Evolutionary conservation across 1,284 basidiomycete species (phyloP).

Genomic region (Cutaneotrichosporon sp.): DNA sequence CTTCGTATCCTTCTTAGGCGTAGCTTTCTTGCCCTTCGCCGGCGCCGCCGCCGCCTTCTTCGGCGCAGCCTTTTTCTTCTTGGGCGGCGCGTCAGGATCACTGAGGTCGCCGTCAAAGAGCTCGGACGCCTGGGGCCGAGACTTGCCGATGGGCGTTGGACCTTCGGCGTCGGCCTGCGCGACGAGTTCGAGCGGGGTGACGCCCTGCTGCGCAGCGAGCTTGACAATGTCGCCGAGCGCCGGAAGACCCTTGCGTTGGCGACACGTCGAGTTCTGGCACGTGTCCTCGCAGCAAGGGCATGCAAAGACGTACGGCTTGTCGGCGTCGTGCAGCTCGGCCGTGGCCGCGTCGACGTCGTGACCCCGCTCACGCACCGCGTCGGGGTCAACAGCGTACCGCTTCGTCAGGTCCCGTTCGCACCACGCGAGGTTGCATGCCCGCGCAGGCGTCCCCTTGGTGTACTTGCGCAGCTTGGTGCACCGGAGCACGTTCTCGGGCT

Average conservation of each 20-base stretch:
- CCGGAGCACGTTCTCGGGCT: slow-evolving; percentile 21
- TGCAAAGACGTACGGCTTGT: slow-evolving; percentile 16
- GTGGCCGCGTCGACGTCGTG: slow-evolving; percentile 2
- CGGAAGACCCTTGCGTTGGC: slow-evolving; percentile 28
- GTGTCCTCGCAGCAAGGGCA: slow-evolving; percentile 33
- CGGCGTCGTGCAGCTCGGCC: slow-evolving; percentile 10
- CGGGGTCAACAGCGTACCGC: slow-evolving; percentile 22
- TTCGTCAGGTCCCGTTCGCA: slow-evolving; percentile 29
- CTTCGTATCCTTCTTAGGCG: slow-evolving; percentile 2
- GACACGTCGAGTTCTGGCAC: slow-evolving; percentile 33
- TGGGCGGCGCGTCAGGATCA: slow-evolving; percentile 10
- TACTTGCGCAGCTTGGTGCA: slow-evolving; percentile 29
- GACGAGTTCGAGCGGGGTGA: slow-evolving; percentile 11
- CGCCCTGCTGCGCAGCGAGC: slow-evolving; percentile 10
- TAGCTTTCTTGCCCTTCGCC: neutral
- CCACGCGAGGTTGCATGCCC: slow-evolving; percentile 31
- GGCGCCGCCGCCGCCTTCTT: slow-evolving; percentile 4
- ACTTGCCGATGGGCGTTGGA: neutral
- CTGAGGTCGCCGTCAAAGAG: slow-evolving; percentile 12
- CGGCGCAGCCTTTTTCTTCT: slow-evolving; percentile 5
- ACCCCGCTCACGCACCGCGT: slow-evolving; percentile 4
- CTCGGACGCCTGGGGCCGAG: neutral
- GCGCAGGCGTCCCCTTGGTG: slow-evolving; percentile 10
- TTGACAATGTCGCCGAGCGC: slow-evolving; percentile 24
- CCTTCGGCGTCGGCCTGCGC: slow-evolving; percentile 5